Base-by-base conservation (phyloP, 345 rosid genomes). In the Salix arbutifolia region DNA sequence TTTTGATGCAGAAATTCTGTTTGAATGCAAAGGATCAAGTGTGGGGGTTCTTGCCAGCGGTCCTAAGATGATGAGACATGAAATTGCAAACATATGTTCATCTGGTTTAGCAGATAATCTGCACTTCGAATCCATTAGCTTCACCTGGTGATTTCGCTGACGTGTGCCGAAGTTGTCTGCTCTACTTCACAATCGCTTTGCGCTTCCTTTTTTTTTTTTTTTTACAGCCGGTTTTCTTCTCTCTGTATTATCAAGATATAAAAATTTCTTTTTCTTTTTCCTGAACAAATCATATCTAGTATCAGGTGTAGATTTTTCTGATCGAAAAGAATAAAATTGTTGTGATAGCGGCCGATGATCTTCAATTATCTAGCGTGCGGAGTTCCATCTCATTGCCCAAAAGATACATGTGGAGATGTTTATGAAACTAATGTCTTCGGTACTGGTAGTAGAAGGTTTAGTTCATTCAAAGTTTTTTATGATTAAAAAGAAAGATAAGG, bases 21-120 rank as follows among this genome's bases (percentile, higher is more conserved):
- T 75, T 17, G 92, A 79, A 7, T 68, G 84, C 74, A 71, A 81
- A 65, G 94, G 84, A 75, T 80, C 84, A 12, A 89, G 90, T 33
- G 88, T 87, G n/a, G 97, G 97, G 76, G 92, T 91, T 56, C 77
- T 91, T 50, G 97, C 72, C 71, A 85, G 90, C 50, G 98, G 98
- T 30, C 96, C 97, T 1, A 87, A 62, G 82, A 87, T 80, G 85
- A 83, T 90, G 95, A 89, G 90, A 73, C 92, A 86, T 37, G 90
- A 90, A 18, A 92, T 81, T 31, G 98, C 97, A 1, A 70, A 72
- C 58, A 82, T 90, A 18, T 89, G 97, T 77, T 86, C 91, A 8
- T 85, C 88, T 38, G 85, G 90, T 40, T 73, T 83, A 68, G 83
- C 87, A 26, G 80, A 82, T 21, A 88, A 88, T 83, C 74, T 91